Percentiles rank a stretch among this genome's conserved stretches.
phyloP scores from a whole-genome alignment of 2,329 filamentous ascomycete genomes.

The Sarocladium oryzae region DNA sequence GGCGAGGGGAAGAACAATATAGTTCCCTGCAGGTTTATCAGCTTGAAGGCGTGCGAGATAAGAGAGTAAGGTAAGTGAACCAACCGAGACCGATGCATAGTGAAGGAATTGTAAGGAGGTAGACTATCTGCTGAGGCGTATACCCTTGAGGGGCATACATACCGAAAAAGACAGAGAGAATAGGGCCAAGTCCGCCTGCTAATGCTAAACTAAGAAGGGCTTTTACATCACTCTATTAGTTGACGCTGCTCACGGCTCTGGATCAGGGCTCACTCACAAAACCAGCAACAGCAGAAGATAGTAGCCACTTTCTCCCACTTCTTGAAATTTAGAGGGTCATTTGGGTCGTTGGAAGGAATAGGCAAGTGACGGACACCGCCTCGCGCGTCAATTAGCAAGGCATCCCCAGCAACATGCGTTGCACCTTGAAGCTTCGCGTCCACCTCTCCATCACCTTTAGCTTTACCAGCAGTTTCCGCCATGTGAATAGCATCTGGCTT shows the following conservation, averaged over 20 bases:
- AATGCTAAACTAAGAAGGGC: not conserved
- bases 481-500: not conserved
- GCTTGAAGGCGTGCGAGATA: not conserved
- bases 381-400: not conserved
- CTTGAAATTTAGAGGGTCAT: not conserved
- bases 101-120: not conserved
- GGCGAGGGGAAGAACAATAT: not conserved
- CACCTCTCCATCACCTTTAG: not conserved
- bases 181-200: not conserved
- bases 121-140: not conserved
- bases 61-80: not conserved
- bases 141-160: not conserved
- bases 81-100: not conserved
- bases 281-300: slow-evolving; percentile 1
- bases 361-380: not conserved
- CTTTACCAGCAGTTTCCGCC: not conserved
- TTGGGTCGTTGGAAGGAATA: not conserved
- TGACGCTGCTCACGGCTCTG: not conserved
- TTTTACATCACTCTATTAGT: not conserved
- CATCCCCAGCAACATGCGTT: not conserved
- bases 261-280: not conserved
- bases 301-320: not conserved
- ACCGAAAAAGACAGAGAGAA: not conserved
- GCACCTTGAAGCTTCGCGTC: not conserved
- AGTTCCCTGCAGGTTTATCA: not conserved